Base-by-base conservation (phyloP, 208 protist genomes). In the Leishmania tropica region DNA sequence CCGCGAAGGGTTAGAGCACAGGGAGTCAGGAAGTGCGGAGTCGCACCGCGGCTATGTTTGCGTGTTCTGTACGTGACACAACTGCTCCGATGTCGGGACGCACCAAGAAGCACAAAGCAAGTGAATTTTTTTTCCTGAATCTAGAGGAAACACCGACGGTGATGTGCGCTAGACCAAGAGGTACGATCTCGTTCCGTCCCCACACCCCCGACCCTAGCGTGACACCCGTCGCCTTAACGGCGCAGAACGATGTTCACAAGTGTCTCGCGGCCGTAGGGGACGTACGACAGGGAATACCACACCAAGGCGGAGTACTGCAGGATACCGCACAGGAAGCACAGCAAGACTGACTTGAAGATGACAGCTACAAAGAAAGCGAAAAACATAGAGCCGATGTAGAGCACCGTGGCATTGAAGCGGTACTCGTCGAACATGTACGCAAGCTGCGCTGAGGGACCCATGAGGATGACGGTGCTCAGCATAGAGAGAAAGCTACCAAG, bases 271-370 rank as follows among this genome's bases (percentile, higher is more conserved):
- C 94, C 96, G 75, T 96, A 97, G 28, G 96, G 96, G 37, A 98
- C 87, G 82, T 98, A 98, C 1, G 94, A 97, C 24, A 98, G 89
- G 19, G 91, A 93, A 83, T 98, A 98, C 96, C 96, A 98, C 73
- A 93, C 81, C 17, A 98, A 80, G 13, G 90, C 88, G 5, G 74
- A 75, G 75, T 98, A 98, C 87, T 98, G 95, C 3, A 96, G 40
- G 35, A 97, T 58, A n/a, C 93, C 91, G 48, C 89, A 96, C 5
- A 96, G 37, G 0, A 91, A 40, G 75, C 93, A 97, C 53, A 96
- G 77, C 56, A 96, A 76, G 13, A 89, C 82, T 0, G 93, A 96
- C 53, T 89, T 79, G 64, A 90, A 94, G 13, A 77, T 70, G 35
- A 97, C 67, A 8, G 94, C 93, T 6, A 96, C 83, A 47, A 98